A percentile compares a stretch with the other conserved stretches of the same genome.
Conservation (phyloP, 371 early-diverging fungal genomes). For the Blastocladiella emersonii region DNA sequence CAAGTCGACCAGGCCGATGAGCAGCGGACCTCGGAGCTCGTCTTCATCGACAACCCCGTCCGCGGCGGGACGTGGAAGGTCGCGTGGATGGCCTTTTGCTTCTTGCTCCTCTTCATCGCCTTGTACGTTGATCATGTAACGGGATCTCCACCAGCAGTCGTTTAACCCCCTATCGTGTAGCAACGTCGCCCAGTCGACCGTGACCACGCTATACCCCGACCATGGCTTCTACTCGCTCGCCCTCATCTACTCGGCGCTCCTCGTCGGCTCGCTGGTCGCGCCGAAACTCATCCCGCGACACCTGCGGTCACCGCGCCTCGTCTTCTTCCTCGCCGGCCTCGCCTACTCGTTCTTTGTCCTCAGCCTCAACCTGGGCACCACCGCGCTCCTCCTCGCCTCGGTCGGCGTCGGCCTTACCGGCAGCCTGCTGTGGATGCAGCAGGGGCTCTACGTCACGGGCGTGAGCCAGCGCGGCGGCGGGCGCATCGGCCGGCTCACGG, state of each 20-base stretch:
- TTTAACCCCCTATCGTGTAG: not conserved
- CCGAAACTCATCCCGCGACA: not conserved
- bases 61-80: not conserved
- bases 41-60: not conserved
- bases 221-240: slow-evolving; percentile 1
- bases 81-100: not conserved
- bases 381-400: not conserved
- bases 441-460: not conserved
- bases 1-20: not conserved
- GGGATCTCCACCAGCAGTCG: not conserved
- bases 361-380: not conserved
- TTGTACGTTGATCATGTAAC: no score
- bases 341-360: not conserved
- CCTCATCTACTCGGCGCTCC: not conserved
- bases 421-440: not conserved
- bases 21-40: not conserved
- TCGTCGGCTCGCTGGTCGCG: not conserved
- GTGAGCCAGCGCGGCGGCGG: not conserved
- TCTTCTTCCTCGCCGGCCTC: not conserved
- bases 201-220: not conserved
- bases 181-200: not conserved
- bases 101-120: not conserved
- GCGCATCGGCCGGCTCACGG: not conserved
- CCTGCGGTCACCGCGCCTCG: not conserved
- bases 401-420: not conserved